Evolutionary conservation across 1,139 yeast genomes (phyloP).

Genomic region (Kodamaea fungicola): DNA sequence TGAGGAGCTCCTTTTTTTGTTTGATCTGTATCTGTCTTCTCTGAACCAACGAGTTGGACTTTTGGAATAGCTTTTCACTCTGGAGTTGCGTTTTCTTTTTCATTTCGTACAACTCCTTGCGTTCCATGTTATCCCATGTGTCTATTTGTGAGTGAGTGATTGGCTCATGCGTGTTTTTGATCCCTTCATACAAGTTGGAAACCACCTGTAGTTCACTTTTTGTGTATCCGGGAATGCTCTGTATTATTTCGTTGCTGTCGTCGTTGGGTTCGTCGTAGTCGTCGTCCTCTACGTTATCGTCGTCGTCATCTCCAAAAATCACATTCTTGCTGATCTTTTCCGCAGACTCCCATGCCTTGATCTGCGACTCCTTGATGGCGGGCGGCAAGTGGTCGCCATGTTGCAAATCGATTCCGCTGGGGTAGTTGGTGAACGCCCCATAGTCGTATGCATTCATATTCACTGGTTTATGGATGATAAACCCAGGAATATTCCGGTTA

Average conservation of each 20-base stretch:
- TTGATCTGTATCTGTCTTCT: constrained; percentile 40
- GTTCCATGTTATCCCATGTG: constrained; percentile 20
- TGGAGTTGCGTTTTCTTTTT: constrained; percentile 30
- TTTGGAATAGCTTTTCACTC: constrained; percentile 34
- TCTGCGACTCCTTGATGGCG: constrained; percentile 30
- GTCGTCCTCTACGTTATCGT: constrained; percentile 14
- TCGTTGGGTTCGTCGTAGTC: constrained; percentile 12
- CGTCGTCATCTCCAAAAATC: constrained; percentile 33
- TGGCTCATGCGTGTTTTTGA: constrained; percentile 9
- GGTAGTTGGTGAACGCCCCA: constrained; percentile 21
- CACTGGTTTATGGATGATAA: constrained; percentile 18
- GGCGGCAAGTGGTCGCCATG: constrained; percentile 19
- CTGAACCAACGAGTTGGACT: constrained; percentile 32
- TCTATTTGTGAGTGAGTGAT: constrained; percentile 3
- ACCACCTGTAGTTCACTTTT: constrained; percentile 32
- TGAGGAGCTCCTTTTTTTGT: constrained; percentile 40
- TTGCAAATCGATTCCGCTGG: constrained; percentile 18
- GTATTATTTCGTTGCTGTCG: constrained; percentile 12
- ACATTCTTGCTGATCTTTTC: constrained; percentile 36
- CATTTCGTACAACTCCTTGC: constrained; percentile 27
- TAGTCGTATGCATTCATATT: constrained; percentile 21
- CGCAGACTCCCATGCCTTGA: constrained; percentile 48
- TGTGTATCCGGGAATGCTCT: constrained; percentile 41
- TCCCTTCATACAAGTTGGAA: constrained; percentile 11
- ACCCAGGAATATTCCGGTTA: constrained; percentile 14